Evolutionary conservation across 441 rosid genomes (phyloP).

Genomic region (Gossypium trilobum): DNA sequence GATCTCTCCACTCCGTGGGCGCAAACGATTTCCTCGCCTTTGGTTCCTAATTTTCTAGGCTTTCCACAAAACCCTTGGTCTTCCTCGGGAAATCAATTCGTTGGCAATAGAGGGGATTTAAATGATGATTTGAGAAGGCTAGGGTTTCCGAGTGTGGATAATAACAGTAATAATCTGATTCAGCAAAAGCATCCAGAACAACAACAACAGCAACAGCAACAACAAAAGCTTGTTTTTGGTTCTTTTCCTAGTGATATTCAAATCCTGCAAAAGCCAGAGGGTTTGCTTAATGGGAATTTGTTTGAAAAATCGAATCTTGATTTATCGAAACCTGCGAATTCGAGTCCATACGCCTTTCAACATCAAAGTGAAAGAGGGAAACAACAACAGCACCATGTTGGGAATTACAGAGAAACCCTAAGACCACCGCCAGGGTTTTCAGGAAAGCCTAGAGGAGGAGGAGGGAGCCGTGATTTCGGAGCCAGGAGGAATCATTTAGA

Average conservation of each 20-base stretch:
- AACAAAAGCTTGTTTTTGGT: constrained; percentile 47
- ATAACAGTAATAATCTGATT: constrained; percentile 17
- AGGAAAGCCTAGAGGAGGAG: constrained; percentile 31
- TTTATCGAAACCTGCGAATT: constrained; percentile 23
- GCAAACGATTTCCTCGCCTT: constrained; percentile 31
- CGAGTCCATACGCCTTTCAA: constrained; percentile 20
- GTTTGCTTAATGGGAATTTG: constrained; percentile 9
- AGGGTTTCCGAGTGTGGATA: constrained; percentile 34
- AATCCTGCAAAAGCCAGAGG: constrained; percentile 25
- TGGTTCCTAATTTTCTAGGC: constrained; percentile 40
- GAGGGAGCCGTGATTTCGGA: constrained; percentile 30
- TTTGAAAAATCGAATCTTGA: constrained; percentile 23
- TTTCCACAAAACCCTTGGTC: constrained; percentile 35
- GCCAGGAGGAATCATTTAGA: constrained; percentile 28
- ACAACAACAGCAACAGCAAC: constrained; percentile 25
- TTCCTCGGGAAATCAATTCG: constrained; percentile 25
- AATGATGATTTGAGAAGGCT: constrained; percentile 40
- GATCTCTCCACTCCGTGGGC: constrained; percentile 43
- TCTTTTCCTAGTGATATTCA: constrained; percentile 42
- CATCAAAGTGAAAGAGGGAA: constrained; percentile 29
- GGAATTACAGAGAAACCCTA: constrained; percentile 25
- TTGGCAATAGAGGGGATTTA: constrained; percentile 24
- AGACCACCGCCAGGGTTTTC: constrained; percentile 57
- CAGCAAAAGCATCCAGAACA: constrained; percentile 36
- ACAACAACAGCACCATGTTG: constrained; percentile 35